A percentile compares a stretch with the other conserved stretches of the same genome.
Evolutionary conservation across 495 filamentous ascomycete species (phyloP).

Genomic region (Immersiella caudata): DNA sequence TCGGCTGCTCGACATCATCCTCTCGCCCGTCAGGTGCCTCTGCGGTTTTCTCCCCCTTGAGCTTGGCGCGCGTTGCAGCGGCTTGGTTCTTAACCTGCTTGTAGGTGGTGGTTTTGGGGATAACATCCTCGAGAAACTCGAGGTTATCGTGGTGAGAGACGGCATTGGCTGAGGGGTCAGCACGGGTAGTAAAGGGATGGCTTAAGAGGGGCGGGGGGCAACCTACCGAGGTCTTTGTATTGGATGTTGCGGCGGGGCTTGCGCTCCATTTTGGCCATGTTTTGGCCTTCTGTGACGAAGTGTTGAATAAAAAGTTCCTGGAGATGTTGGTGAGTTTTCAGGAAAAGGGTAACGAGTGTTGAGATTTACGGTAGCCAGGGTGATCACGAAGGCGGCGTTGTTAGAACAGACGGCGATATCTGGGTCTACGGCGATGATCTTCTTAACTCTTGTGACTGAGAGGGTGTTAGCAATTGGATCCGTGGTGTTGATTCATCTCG

Average conservation of each 20-base stretch:
- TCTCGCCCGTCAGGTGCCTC: constrained; percentile 22
- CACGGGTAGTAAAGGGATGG: constrained; percentile 38
- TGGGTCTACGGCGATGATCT: constrained; percentile 85
- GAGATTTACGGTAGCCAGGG: constrained; percentile 74
- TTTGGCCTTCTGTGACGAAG: constrained; percentile 79
- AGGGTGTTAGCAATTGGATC: constrained; percentile 16
- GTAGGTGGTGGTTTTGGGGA: constrained; percentile 82
- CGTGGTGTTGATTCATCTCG: too few species aligned
- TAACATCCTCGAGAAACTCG: constrained; percentile 89
- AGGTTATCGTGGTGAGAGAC: constrained; percentile 90
- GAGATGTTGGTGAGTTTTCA: constrained; percentile 11
- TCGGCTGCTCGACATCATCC: constrained; percentile 34
- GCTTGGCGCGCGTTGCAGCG: constrained; percentile 44
- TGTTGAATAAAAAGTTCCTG: constrained; percentile 97
- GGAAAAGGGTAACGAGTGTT: neutral
- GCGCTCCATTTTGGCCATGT: constrained; percentile 83
- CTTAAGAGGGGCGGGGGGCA: neutral
- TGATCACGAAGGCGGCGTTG: constrained; percentile 93
- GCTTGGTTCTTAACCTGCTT: constrained; percentile 70
- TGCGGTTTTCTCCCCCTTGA: constrained; percentile 36
- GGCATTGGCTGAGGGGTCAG: constrained; percentile 64
- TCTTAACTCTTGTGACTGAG: constrained; percentile 87
- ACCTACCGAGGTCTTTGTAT: constrained; percentile 85
- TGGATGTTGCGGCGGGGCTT: constrained; percentile 94
- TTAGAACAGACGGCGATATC: constrained; percentile 84